Conservation (phyloP, 2,329 filamentous ascomycete genomes). For the Pestalotiopsis sp. region DNA sequence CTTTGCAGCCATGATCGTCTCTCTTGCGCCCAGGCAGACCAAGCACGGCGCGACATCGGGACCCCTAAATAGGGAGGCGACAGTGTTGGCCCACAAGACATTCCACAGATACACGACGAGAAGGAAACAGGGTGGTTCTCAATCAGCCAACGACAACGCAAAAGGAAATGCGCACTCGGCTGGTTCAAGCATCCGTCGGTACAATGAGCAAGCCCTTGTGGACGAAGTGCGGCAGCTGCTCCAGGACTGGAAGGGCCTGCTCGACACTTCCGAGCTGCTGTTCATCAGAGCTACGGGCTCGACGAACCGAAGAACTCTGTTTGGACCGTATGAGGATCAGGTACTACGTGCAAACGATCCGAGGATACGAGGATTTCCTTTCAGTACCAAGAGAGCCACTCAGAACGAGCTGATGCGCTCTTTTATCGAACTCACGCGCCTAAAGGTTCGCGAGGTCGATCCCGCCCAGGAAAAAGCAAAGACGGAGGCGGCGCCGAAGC, state of each 20-base stretch:
- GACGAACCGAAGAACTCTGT: slow-evolving; percentile 84
- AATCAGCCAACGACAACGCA: slow-evolving; percentile 91
- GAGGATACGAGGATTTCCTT: slow-evolving; percentile 85
- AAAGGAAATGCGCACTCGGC: slow-evolving; percentile 94
- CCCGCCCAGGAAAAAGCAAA: slow-evolving; percentile 58
- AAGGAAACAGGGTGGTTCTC: slow-evolving; percentile 92
- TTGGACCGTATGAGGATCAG: slow-evolving; percentile 89
- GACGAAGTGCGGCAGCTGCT: slow-evolving; percentile 86
- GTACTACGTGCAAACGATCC: slow-evolving; percentile 79
- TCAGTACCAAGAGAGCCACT: slow-evolving; percentile 88
- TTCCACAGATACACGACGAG: slow-evolving; percentile 97
- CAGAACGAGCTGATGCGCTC: slow-evolving; percentile 93
- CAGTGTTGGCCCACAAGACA: slow-evolving; percentile 92
- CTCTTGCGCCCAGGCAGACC: slow-evolving; percentile 76
- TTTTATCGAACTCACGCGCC: slow-evolving; percentile 89
- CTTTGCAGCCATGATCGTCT: slow-evolving; percentile 95
- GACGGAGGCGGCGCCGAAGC: slow-evolving; percentile 40
- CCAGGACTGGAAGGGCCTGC: slow-evolving; percentile 80
- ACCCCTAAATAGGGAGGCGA: slow-evolving; percentile 80
- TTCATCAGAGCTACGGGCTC: slow-evolving; percentile 89
- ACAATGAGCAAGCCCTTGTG: slow-evolving; percentile 89
- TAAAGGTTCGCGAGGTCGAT: slow-evolving; percentile 81
- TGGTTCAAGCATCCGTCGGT: slow-evolving; percentile 84
- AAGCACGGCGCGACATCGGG: slow-evolving; percentile 65
- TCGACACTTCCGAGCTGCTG: slow-evolving; percentile 81